Conservation (phyloP, 2,329 filamentous ascomycete species). For the Podosphaera aphanis region DNA sequence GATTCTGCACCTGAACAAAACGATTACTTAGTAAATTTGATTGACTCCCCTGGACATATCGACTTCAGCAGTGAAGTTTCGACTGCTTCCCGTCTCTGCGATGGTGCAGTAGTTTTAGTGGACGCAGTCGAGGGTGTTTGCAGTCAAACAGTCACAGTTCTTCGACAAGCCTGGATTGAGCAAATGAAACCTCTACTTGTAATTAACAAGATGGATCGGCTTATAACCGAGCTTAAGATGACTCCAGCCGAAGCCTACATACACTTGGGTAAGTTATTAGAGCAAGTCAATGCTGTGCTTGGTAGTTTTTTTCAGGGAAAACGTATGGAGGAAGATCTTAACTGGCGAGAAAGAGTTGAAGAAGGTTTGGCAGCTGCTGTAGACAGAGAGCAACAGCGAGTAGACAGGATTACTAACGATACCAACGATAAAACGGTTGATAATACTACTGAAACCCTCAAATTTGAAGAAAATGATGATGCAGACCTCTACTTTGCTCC, state of each 20-base stretch:
- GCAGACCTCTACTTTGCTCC: constrained; percentile 96
- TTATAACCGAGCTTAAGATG: constrained; percentile 88
- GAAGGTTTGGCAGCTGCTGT: constrained; percentile 53
- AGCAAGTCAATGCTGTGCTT: constrained; percentile 92
- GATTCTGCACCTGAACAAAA: constrained; percentile 48
- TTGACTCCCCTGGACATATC: constrained; percentile 94
- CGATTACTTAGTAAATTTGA: constrained; percentile 90
- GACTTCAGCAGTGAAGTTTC: constrained; percentile 98
- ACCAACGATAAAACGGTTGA: constrained; percentile 23
- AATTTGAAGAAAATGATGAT: constrained; percentile 79
- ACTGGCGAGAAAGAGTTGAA: constrained; percentile 86
- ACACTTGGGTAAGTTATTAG: constrained; percentile 69
- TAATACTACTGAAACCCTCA: constrained; percentile 32
- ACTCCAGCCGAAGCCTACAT: constrained; percentile 71
- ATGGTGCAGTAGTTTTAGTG: constrained; percentile 81
- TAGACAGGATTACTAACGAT: constrained; percentile 13
- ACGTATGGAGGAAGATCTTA: constrained; percentile 91
- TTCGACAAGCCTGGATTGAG: constrained; percentile 86
- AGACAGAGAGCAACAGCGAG: constrained; percentile 30
- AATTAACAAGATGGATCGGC: constrained; percentile 94
- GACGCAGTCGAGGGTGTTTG: constrained; percentile 96
- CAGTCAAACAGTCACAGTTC: constrained; percentile 91
- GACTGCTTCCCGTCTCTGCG: constrained; percentile 78
- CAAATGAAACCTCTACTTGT: constrained; percentile 85
- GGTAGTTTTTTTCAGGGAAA: constrained; percentile 96